These are phyloP conservation scores for Vigna hirtella DNA, from an alignment of 306 rosid genomes.

Conservation along the genomic window DNA sequence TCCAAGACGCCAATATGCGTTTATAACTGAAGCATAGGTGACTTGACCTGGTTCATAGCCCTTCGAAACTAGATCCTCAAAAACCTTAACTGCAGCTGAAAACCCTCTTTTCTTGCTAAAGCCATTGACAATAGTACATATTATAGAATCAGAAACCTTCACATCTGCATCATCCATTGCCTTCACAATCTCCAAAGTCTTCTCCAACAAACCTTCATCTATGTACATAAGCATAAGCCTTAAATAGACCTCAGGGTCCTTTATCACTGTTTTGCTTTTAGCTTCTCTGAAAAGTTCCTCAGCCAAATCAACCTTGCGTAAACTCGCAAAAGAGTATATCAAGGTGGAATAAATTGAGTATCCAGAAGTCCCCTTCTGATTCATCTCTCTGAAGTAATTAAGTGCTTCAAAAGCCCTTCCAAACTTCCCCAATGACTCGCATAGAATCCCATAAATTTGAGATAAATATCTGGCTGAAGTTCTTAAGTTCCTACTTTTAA, in stretches of 20 bases:
- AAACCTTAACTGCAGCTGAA: constrained; percentile 52
- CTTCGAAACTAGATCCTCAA: constrained; percentile 49
- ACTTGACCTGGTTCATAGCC: constrained; percentile 81
- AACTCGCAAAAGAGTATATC: constrained; percentile 62
- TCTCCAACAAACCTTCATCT: constrained; percentile 63
- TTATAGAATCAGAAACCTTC: constrained; percentile 64
- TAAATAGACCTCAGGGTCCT: constrained; percentile 62
- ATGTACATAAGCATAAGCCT: constrained; percentile 73
- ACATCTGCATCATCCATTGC: constrained; percentile 58
- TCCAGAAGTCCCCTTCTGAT: constrained; percentile 46
- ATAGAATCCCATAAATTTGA: constrained; percentile 54
- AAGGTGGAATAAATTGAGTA: constrained; percentile 64
- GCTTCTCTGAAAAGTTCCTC: constrained; percentile 68
- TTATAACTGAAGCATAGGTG: constrained; percentile 68
- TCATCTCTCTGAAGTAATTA: constrained; percentile 58
- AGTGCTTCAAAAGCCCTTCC: constrained; percentile 69
- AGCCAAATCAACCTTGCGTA: constrained; percentile 50
- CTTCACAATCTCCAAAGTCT: constrained; percentile 61
- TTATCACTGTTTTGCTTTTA: constrained; percentile 51
- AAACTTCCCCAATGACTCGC: constrained; percentile 56
- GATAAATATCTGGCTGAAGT: constrained; percentile 42
- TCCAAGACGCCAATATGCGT: constrained; percentile 68
- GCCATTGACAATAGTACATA: constrained; percentile 72
- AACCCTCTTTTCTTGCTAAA: constrained; percentile 63
- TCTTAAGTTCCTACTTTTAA: constrained; percentile 43